Base-by-base conservation (phyloP, 805 yeast species). In the Candida suzukii region DNA sequence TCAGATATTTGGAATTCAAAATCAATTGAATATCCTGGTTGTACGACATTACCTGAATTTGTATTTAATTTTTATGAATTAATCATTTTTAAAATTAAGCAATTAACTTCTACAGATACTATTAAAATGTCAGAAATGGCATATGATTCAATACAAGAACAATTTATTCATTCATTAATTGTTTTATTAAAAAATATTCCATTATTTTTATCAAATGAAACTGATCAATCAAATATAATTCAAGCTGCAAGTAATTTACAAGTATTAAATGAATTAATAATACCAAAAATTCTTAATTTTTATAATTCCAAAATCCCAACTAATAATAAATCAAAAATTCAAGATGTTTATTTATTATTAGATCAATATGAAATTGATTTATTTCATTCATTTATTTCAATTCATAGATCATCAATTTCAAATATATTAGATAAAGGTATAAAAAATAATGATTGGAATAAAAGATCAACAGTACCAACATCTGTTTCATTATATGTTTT, bases 191-290 rank as follows among this genome's bases (percentile, higher is more conserved):
- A 74, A 42, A 58, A 67, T 2, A 64, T 72, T 14, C 45, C 56
- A 68, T 30, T 57, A 63, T 34, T 64, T 63, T 42, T 67, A 11
- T 46, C 47, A 20, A 24, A 44, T 2, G 36, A 41, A 3, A 38
- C 24, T 14, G 42, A 49, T 5, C 61, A 56, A 21, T 52, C 56
- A 22, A 52, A 53, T 37, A 53, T 49, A 26, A 38, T 56, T n/a
- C 46, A 52, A 12, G 71, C 83, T 0, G 55, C 80, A 34, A 70
- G 79, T 34, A 81, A 80, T 49, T 56, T 82, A 37, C 71, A 69
- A 35, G 67, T 67, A 37, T 58, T 83, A 25, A 63, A 71, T 26
- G 61, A 60, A 19, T 56, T 50, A 3, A 64, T 74, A 2, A 62
- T 82, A 21, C 80, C 84, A 1, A 54, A 59, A 19, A 57, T 78